Evolutionary conservation across 2,329 filamentous ascomycete species (phyloP), one percentile per base, ranked within the genome.

Genomic region (Epicoccum nigrum): DNA sequence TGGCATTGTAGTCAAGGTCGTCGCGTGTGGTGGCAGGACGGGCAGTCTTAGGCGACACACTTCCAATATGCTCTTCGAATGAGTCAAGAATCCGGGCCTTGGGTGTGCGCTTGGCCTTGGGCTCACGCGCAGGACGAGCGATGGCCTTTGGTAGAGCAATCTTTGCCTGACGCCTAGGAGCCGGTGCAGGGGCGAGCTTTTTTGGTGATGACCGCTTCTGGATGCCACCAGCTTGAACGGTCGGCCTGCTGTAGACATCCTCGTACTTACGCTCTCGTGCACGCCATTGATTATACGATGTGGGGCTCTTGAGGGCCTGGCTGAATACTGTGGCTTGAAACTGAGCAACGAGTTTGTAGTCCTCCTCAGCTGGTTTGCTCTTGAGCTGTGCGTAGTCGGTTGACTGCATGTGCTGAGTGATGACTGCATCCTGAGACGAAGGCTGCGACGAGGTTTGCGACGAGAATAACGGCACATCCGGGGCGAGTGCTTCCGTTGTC

Each of bases 1-100:
- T 79, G 3, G 84, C 78, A 37, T 81, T 78, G 73, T 90, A 96
- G 71, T 95, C 88, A 69, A 89, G 90, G 69, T 96, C 90, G 70
- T 94, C 90, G 27, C 89, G 83, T 63, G 86, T 92, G 15, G 85
- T 83, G 20, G 85, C 58, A 62, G 54, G 72, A 58, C 58, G 70
- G 45, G 60, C 77, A 38, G 69, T 60, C 60, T 72, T 74, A 32
- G 68, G 69, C 20, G 70, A 72, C n/a, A 54, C 58, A 67, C 63
- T 56, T 54, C 58, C 54, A 7, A 62, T 58, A 5, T 61, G 51
- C 15, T 59, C 55, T 65, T 79, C 70, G 51, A 74, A 74, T 7
- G 70, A 71, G 54, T 72, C 60, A 37, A 60, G 56, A 28, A 68
- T 44, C 2, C 62, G 65, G 20, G 59, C 54, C 55, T 64, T 56